Conservation (phyloP, 2,329 filamentous ascomycete genomes). For the Fusarium nodosum region DNA sequence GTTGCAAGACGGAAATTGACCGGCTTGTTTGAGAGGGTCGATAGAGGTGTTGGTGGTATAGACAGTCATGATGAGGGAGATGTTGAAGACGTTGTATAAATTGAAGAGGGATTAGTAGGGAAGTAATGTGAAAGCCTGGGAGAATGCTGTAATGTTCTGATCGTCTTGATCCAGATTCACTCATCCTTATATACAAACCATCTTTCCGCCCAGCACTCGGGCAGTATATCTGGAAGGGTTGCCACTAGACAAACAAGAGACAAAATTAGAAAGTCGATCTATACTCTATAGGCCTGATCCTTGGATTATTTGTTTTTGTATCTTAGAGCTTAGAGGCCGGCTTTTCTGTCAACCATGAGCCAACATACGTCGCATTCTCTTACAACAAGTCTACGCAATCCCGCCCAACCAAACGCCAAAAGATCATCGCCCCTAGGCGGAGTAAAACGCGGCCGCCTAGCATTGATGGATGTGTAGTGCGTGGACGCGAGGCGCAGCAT, state of each 20-base stretch:
- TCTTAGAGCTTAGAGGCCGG: neutral
- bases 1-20: conserved; percentile 44
- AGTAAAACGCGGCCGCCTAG: conserved; percentile 28
- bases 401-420: neutral
- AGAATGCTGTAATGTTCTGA: neutral
- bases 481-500: conserved; percentile 19
- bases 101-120: neutral
- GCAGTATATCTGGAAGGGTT: neutral
- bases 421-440: neutral
- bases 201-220: neutral
- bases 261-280: neutral
- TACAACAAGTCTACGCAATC: conserved; percentile 27
- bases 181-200: conserved; percentile 40
- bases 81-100: neutral
- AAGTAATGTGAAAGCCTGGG: neutral
- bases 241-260: neutral
- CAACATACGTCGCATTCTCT: conserved; percentile 33
- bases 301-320: neutral
- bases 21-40: conserved; percentile 44
- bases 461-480: conserved; percentile 19
- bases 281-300: neutral
- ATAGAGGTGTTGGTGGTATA: conserved; percentile 31
- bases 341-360: neutral
- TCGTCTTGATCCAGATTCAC: neutral
- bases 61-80: conserved; percentile 28